phyloP scores from a whole-genome alignment of 2,329 filamentous ascomycete species.

The Apiospora malaysiana region DNA sequence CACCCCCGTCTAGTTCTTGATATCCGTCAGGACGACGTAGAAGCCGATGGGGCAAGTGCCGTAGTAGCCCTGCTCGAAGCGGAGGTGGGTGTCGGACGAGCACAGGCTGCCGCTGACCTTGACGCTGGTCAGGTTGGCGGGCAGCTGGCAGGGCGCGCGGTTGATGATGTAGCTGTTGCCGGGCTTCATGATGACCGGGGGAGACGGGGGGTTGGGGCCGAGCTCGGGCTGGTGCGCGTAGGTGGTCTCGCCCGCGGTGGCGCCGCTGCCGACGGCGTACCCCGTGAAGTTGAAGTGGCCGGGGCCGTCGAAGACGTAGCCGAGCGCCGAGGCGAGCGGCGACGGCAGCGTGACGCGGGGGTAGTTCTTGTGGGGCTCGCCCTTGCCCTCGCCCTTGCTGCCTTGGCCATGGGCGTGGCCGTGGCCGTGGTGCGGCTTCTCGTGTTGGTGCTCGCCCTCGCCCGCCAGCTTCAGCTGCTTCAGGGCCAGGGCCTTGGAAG shows the following conservation, averaged over 20 bases:
- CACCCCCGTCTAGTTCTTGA: background rate
- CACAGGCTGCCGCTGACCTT: conserved; percentile 18
- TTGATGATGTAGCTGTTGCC: conserved; percentile 20
- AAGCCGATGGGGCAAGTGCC: conserved; percentile 11
- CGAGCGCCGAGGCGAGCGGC: background rate
- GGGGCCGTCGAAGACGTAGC: background rate
- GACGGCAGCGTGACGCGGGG: background rate
- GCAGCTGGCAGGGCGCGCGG: background rate
- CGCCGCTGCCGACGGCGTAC: conserved; percentile 11
- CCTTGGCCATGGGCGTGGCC: too few relatives aligned
- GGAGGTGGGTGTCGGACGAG: conserved; percentile 3
- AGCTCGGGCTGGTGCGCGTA: background rate
- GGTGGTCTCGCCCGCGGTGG: conserved; percentile 2
- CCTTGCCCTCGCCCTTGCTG: background rate
- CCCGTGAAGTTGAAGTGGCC: conserved; percentile 18
- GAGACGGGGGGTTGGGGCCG: conserved; percentile 3
- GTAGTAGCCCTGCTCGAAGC: background rate
- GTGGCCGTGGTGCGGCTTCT: background rate
- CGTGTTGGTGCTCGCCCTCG: too few relatives aligned
- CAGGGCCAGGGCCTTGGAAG: background rate
- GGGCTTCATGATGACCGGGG: background rate
- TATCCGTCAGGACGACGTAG: conserved; percentile 16
- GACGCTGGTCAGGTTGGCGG: conserved; percentile 13
- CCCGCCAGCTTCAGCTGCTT: too few relatives aligned
- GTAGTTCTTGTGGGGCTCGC: background rate